A percentile compares a stretch with the other conserved stretches of the same genome.
phyloP scores from a whole-genome alignment of 148 eudicot species.

The Suaeda aralocaspica region DNA sequence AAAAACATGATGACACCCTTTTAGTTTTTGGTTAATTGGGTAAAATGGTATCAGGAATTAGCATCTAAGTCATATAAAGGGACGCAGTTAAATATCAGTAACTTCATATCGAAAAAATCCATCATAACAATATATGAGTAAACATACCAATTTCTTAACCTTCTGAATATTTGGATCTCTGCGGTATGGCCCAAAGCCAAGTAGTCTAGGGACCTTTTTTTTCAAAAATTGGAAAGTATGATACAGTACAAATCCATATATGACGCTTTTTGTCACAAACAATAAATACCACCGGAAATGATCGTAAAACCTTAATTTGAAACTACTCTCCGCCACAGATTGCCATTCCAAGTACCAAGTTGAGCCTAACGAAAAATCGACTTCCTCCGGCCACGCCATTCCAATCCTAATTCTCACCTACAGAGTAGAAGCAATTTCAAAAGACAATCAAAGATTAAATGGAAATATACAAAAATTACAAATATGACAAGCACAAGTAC shows the following conservation, averaged over 20 bases:
- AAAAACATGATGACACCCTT: background rate
- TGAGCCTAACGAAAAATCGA: conserved; percentile 48
- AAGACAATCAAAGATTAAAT: conserved; percentile 17
- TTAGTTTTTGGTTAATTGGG: background rate
- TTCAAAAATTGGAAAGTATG: conserved; percentile 47
- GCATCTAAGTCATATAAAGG: background rate
- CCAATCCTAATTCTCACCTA: conserved; percentile 61
- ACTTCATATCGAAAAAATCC: background rate
- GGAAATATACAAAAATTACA: background rate
- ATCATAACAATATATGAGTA: background rate
- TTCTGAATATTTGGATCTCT: conserved; percentile 64
- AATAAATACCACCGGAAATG: conserved; percentile 41
- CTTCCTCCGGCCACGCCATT: conserved; percentile 78
- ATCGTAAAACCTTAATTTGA: conserved; percentile 44
- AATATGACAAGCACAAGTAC: conserved; percentile 34
- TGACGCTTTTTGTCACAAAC: conserved; percentile 47
- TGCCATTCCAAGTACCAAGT: conserved; percentile 85
- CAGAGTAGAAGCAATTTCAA: conserved; percentile 18
- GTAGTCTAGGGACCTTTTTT: conserved; percentile 54
- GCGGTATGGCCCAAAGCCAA: conserved; percentile 62
- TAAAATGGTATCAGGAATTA: background rate
- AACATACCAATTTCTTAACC: conserved; percentile 60
- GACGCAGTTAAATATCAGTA: background rate
- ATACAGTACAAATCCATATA: conserved; percentile 60
- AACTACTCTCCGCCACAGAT: conserved; percentile 58